phyloP scores from a whole-genome alignment of 1,284 basidiomycete species.

The Sanguinoderma infundibulare region DNA sequence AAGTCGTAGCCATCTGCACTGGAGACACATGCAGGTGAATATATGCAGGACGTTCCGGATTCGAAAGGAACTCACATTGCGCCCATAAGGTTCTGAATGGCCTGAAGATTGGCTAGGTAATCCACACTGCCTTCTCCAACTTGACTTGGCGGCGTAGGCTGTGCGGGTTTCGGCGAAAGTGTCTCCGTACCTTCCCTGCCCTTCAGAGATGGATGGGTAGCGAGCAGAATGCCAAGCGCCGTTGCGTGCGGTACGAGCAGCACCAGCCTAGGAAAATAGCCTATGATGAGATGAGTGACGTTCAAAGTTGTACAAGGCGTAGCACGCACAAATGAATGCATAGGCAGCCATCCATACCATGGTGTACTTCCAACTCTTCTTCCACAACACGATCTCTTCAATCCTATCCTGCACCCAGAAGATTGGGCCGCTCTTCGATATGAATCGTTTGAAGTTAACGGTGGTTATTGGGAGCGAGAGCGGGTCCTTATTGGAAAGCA shows the following conservation, averaged over 20 bases:
- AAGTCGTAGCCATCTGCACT: slow-evolving; percentile 52
- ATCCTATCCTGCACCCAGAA: slow-evolving; percentile 81
- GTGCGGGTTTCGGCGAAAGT: slow-evolving; percentile 26
- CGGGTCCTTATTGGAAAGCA: slow-evolving; percentile 59
- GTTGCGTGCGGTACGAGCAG: slow-evolving; percentile 66
- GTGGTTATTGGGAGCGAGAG: slow-evolving; percentile 75
- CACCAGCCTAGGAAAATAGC: slow-evolving; percentile 68
- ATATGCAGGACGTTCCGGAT: neutral
- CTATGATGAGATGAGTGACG: slow-evolving; percentile 37
- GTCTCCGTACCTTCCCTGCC: slow-evolving; percentile 13
- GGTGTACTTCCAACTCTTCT: slow-evolving; percentile 68
- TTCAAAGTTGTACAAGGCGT: neutral
- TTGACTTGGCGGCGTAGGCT: slow-evolving; percentile 43
- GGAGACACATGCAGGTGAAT: neutral
- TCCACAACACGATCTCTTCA: slow-evolving; percentile 79
- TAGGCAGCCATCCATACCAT: slow-evolving; percentile 69
- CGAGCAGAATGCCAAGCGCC: slow-evolving; percentile 60
- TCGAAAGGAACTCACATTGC: slow-evolving; percentile 51
- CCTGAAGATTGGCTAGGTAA: slow-evolving; percentile 81
- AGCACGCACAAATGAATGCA: slow-evolving; percentile 67
- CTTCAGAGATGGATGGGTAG: slow-evolving; percentile 51
- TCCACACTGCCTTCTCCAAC: slow-evolving; percentile 60
- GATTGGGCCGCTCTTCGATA: slow-evolving; percentile 65
- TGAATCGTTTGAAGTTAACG: slow-evolving; percentile 74
- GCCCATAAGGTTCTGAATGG: slow-evolving; percentile 84